Percentiles rank a stretch among this genome's conserved stretches.
Conservation (phyloP, 306 rosid species). For the Ochetophila trinervis region DNA sequence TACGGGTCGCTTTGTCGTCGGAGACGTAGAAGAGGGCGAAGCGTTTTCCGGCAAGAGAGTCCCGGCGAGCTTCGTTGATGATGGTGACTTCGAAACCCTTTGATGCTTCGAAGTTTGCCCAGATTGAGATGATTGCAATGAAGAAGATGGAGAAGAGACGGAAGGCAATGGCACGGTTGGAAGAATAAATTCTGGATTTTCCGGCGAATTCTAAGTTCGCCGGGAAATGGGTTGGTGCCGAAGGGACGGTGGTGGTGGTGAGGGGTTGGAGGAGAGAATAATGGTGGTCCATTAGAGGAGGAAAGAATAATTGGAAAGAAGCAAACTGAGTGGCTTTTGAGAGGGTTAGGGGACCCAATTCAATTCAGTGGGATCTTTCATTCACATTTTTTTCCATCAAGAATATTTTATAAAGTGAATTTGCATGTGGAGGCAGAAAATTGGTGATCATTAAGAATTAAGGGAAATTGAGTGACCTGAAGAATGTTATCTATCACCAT, state of each 20-base stretch:
- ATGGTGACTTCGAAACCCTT: constrained; percentile 48
- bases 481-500: too few species aligned
- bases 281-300: background rate
- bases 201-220: background rate
- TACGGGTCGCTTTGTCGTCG: constrained; percentile 53
- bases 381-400: too few species aligned
- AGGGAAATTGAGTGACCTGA: background rate
- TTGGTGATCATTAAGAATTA: background rate
- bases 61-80: constrained; percentile 35
- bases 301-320: background rate
- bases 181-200: too few species aligned
- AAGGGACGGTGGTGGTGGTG: background rate
- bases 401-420: background rate
- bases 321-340: background rate
- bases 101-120: constrained; percentile 66
- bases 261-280: constrained; percentile 12
- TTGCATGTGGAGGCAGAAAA: background rate
- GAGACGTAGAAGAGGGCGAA: constrained; percentile 58
- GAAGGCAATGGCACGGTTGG: constrained; percentile 23
- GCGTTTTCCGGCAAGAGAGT: constrained; percentile 34
- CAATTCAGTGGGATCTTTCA: too few species aligned
- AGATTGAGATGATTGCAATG: constrained; percentile 40
- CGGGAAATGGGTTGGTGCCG: background rate
- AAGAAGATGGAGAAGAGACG: constrained; percentile 34
- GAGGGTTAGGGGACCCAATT: background rate